Conservation (phyloP, 1,284 basidiomycete species). For the Malassezia arunalokei region DNA sequence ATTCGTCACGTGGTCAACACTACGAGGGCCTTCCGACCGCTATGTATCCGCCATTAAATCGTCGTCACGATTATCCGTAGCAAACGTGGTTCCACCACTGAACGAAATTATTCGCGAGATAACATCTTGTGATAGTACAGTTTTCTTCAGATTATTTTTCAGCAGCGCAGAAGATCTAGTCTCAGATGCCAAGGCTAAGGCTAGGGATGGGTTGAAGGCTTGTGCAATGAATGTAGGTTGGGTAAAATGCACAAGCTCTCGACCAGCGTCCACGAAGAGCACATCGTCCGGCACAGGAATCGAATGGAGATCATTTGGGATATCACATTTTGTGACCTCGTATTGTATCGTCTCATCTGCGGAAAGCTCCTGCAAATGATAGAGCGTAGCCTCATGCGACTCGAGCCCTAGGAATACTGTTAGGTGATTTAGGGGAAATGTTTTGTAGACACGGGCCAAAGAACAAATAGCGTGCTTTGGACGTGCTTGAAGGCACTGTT, state of each 20-base stretch:
- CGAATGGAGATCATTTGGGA: background rate
- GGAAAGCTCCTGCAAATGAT: background rate
- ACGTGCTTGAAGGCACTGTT: constrained; percentile 53
- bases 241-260: background rate
- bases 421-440: constrained; percentile 53
- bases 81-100: background rate
- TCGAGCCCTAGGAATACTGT: background rate
- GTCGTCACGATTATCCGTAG: background rate
- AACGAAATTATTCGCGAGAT: background rate
- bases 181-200: background rate
- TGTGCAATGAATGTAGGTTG: background rate
- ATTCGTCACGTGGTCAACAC: too few relatives aligned
- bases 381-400: background rate
- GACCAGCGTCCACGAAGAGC: background rate
- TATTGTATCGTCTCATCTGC: background rate
- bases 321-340: background rate
- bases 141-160: background rate
- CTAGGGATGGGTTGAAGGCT: background rate
- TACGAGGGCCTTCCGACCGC: too few relatives aligned
- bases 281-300: background rate
- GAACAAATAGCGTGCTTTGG: constrained; percentile 60
- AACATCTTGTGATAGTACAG: background rate
- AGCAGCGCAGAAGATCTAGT: background rate
- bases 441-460: constrained; percentile 65
- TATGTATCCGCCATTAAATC: too few relatives aligned